These are phyloP conservation scores for Trichoderma atrobrunneum DNA, from an alignment of 2,329 filamentous ascomycete species.

Conservation along the genomic window DNA sequence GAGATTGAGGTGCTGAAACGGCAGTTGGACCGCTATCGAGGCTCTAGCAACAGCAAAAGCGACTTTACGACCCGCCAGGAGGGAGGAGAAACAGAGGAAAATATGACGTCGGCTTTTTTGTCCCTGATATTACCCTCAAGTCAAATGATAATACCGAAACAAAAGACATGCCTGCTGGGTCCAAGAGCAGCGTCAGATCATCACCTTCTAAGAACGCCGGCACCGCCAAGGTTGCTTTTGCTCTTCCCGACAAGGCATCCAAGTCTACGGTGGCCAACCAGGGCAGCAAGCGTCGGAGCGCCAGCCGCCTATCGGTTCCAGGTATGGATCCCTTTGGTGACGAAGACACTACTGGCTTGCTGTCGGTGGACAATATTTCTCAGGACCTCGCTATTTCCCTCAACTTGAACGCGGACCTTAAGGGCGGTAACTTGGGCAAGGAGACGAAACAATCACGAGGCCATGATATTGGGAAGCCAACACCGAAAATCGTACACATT, in stretches of 20 bases:
- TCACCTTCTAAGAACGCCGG: constrained; percentile 25
- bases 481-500: constrained; percentile 27
- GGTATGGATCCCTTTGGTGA: constrained; percentile 32
- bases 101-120: constrained; percentile 60
- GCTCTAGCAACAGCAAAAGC: constrained; percentile 34
- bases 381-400: constrained; percentile 37
- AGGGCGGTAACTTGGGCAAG: constrained; percentile 19
- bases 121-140: constrained; percentile 57
- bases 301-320: constrained; percentile 23
- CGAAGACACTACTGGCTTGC: constrained; percentile 36
- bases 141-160: constrained; percentile 39
- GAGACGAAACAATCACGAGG: constrained; percentile 24
- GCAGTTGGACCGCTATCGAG: constrained; percentile 43
- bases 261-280: constrained; percentile 39
- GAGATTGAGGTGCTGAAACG: constrained; percentile 46
- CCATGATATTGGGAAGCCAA: constrained; percentile 26
- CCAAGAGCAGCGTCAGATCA: constrained; percentile 29
- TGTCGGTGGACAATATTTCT: constrained; percentile 34
- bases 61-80: constrained; percentile 34
- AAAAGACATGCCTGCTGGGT: constrained; percentile 29
- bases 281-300: constrained; percentile 42
- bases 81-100: constrained; percentile 44
- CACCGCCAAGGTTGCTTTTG: constrained; percentile 41
- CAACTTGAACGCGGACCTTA: constrained; percentile 25
- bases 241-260: constrained; percentile 37